Evolutionary conservation across 2,329 filamentous ascomycete species (phyloP).

Genomic region (Cercospora sp.): DNA sequence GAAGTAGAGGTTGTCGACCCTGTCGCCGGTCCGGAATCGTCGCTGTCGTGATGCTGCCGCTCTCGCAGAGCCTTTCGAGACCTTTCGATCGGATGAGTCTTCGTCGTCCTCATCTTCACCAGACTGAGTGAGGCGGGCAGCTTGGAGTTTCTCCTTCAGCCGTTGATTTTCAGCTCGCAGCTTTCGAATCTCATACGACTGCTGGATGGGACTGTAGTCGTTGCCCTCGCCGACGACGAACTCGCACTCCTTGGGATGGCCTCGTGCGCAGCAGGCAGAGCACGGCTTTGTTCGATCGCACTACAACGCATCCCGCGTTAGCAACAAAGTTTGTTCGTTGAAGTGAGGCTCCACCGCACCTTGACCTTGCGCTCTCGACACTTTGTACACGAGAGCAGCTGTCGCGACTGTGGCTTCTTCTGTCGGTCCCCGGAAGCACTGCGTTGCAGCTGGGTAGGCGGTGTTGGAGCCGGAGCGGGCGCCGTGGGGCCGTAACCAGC

Average conservation of each 20-base stretch:
- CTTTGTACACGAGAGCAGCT: slow-evolving; percentile 52
- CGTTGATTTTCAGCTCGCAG: slow-evolving; percentile 49
- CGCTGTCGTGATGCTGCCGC: slow-evolving; percentile 33
- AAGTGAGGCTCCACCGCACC: slow-evolving; percentile 35
- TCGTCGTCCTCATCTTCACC: slow-evolving; percentile 44
- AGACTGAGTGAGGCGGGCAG: slow-evolving; percentile 34
- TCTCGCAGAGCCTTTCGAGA: slow-evolving; percentile 27
- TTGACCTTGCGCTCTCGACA: slow-evolving; percentile 54
- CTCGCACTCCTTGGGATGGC: slow-evolving; percentile 50
- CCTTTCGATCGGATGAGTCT: slow-evolving; percentile 33
- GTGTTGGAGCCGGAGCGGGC: slow-evolving; percentile 26
- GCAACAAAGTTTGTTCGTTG: not conserved
- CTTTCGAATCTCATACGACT: slow-evolving; percentile 51
- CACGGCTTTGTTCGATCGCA: slow-evolving; percentile 54
- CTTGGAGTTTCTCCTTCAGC: slow-evolving; percentile 46
- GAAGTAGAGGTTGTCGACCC: slow-evolving; percentile 52
- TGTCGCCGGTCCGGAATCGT: slow-evolving; percentile 44
- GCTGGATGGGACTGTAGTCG: slow-evolving; percentile 50
- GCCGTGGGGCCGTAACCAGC: slow-evolving; percentile 32
- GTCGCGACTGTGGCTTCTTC: slow-evolving; percentile 45
- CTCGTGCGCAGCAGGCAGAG: slow-evolving; percentile 52
- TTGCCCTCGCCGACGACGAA: slow-evolving; percentile 49
- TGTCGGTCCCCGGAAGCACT: slow-evolving; percentile 37
- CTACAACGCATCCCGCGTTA: slow-evolving; percentile 33
- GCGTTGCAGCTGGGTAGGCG: slow-evolving; percentile 27